A percentile compares a stretch with the other conserved stretches of the same genome.
Evolutionary conservation across 345 rosid species (phyloP).

Genomic region (Cardamine chenopodiifolia): DNA sequence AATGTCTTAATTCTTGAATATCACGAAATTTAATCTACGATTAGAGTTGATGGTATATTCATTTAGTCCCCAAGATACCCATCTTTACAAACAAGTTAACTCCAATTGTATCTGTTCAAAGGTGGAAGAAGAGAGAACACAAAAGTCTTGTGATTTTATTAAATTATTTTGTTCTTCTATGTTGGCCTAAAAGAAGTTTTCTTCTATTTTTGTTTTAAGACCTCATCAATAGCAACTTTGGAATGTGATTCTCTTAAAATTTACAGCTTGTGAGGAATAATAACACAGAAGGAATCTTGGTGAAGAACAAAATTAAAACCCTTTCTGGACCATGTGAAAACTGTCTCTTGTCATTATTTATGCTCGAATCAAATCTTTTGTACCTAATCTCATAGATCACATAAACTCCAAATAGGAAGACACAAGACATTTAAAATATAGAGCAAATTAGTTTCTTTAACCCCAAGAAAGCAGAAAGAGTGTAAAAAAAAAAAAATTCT

Average conservation of each 20-base stretch:
- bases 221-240: conserved; percentile 23
- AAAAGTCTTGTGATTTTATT: conserved; percentile 8
- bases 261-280: conserved; percentile 32
- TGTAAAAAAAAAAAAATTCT: background rate
- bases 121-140: conserved; percentile 1
- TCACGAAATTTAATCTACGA: background rate
- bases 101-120: background rate
- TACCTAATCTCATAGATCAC: conserved; percentile 6
- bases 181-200: background rate
- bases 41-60: background rate
- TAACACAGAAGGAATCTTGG: conserved; percentile 27
- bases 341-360: conserved; percentile 14
- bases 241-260: conserved; percentile 38
- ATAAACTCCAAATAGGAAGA: conserved; percentile 10
- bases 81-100: background rate
- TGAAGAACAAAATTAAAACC: conserved; percentile 20
- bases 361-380: conserved; percentile 29
- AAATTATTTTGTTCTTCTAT: background rate
- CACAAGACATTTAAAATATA: conserved; percentile 8
- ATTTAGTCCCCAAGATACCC: background rate
- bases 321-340: conserved; percentile 31
- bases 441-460: conserved; percentile 18
- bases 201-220: background rate
- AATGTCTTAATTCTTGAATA: background rate
- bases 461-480: conserved; percentile 30